A percentile compares a stretch with the other conserved stretches of the same genome.
Evolutionary conservation across 192 early-diverging fungal genomes (phyloP).

Genomic region (Paraglomus occultum): DNA sequence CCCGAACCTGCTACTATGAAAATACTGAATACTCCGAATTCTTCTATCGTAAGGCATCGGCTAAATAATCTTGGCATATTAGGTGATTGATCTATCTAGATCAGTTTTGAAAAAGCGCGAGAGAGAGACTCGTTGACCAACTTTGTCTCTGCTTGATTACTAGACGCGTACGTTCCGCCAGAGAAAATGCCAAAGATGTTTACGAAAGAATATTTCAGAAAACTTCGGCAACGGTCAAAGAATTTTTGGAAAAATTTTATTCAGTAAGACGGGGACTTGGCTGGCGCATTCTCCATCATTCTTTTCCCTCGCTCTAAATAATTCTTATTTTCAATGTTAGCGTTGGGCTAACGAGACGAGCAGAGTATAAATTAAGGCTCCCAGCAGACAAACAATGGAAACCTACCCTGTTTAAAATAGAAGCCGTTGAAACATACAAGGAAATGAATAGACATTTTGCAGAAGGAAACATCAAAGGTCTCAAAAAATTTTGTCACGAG

Average conservation of each 20-base stretch:
- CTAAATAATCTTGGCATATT: too few species aligned
- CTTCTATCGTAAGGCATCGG: too few species aligned
- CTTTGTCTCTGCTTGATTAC: too few species aligned
- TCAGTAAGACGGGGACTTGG: too few species aligned
- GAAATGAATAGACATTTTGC: constrained; percentile 18
- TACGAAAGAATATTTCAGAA: constrained; percentile 1
- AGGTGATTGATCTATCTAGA: too few species aligned
- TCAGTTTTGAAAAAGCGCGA: too few species aligned
- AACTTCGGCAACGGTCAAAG: neutral
- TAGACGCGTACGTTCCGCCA: neutral
- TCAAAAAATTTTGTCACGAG: neutral
- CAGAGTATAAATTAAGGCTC: neutral
- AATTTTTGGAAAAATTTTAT: constrained; percentile 4
- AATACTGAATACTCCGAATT: too few species aligned
- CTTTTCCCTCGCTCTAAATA: neutral
- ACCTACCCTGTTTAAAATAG: neutral
- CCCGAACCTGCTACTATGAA: too few species aligned
- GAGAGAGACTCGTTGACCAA: too few species aligned
- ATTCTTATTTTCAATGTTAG: neutral
- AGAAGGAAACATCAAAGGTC: neutral
- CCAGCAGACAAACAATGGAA: neutral
- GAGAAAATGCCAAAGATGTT: neutral
- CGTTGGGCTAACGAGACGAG: neutral
- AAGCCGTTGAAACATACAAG: neutral
- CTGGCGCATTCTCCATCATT: too few species aligned